Evolutionary conservation across 345 rosid species (phyloP), one percentile per base, ranked within the genome.

Genomic region (Chamaenerion angustifolium): DNA sequence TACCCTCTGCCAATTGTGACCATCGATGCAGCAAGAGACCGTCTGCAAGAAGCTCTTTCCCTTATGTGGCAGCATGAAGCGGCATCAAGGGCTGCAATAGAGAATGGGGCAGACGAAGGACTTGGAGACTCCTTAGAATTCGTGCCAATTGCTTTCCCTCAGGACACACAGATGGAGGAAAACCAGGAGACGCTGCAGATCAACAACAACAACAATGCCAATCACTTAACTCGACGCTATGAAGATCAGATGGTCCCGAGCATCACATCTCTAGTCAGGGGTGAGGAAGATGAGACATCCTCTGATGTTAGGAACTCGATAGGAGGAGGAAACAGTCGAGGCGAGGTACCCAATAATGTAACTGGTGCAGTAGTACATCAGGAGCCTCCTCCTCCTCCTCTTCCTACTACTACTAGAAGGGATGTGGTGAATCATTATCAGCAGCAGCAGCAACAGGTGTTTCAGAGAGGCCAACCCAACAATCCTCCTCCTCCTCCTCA

Each of bases 171-270:
- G 51, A 83, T 86, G 80, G 94, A 80, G 61, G 80, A 85, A 51
- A 31, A 3, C 37, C 7, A 62, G 15, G 88, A 83, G 63, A 64
- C 74, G 48, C 47, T 56, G n/a, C 73, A 70, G 73, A 77, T 8
- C 43, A 17, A 35, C 37, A 50, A 77, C 72, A 62, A 71, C 41
- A 75, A 56, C 37, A 50, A 77, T 70, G 60, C 69, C 41, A 75
- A 56, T 40, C 65, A 31, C 48, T 55, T 75, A 43, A 54, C 44
- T 45, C 68, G 76, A 13, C 72, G 81, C 49, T 82, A 80, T n/a
- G 89, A 82, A 58, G 98, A 90, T 75, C 98, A 90, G 63, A 86
- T 86, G 98, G 98, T 90, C 21, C 98, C 98, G 41, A 90, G 93
- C 79, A 80, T 90, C 66, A 82, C 96, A 53, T 59, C 88, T 60